Evolutionary conservation across 768 basidiomycete species (phyloP).

Genomic region (Mrakia hoshinonis): DNA sequence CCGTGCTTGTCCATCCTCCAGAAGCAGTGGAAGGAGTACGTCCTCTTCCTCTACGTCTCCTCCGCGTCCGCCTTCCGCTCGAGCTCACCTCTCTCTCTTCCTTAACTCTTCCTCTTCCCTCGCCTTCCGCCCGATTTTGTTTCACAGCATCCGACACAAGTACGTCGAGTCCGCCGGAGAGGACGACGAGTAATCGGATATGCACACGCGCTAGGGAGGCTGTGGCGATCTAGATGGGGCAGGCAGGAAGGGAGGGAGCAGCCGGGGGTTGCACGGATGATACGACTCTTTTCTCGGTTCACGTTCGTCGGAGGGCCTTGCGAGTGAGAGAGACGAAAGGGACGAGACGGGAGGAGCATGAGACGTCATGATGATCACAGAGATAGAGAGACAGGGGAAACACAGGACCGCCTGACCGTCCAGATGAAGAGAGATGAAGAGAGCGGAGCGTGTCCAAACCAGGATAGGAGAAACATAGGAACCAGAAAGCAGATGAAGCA

Average conservation of each 20-base stretch:
- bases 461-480: neutral
- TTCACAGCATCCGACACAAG: conserved; percentile 24
- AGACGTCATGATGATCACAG: too few relatives aligned
- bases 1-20: neutral
- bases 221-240: neutral
- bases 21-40: conserved; percentile 23
- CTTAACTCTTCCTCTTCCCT: too few relatives aligned
- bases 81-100: neutral
- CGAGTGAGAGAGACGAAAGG: too few relatives aligned
- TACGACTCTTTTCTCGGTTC: neutral
- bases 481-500: neutral
- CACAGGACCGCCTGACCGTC: neutral
- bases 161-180: conserved; percentile 11
- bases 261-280: neutral
- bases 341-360: too few relatives aligned
- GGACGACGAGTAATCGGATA: neutral
- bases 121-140: neutral
- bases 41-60: neutral
- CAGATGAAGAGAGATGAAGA: neutral
- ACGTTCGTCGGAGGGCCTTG: neutral
- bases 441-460: neutral
- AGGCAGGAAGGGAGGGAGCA: neutral
- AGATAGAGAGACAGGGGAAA: neutral
- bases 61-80: neutral
- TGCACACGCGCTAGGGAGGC: neutral